Conservation (phyloP, 2,329 filamentous ascomycete species). For the Ceratocystiopsis sp. region DNA sequence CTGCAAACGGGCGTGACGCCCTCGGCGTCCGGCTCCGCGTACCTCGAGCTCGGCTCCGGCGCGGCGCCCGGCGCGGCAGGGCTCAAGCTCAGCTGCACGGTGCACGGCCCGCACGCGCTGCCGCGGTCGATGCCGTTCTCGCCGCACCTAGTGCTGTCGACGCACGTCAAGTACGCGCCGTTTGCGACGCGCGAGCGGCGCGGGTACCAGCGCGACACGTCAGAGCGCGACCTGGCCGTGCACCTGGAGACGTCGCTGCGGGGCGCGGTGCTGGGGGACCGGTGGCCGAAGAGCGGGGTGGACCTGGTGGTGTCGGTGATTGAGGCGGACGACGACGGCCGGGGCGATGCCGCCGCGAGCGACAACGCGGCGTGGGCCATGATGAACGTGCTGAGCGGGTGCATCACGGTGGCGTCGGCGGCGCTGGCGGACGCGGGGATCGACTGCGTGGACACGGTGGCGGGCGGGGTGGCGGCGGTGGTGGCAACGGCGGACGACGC, state of each 20-base stretch:
- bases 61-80: slow-evolving; percentile 27
- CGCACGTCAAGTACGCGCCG: slow-evolving; percentile 90
- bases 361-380: slow-evolving; percentile 48
- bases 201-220: slow-evolving; percentile 72
- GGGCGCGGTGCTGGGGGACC: slow-evolving; percentile 77
- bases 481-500: slow-evolving; percentile 26
- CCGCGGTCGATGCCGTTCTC: slow-evolving; percentile 83
- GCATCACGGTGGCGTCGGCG: slow-evolving; percentile 84
- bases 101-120: slow-evolving; percentile 82
- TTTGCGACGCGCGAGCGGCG: slow-evolving; percentile 73
- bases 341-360: slow-evolving; percentile 7
- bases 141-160: slow-evolving; percentile 77
- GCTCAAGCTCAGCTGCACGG: slow-evolving; percentile 81
- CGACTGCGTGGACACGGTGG: slow-evolving; percentile 81
- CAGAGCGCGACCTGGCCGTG: slow-evolving; percentile 75
- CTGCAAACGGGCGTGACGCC: slow-evolving; percentile 84
- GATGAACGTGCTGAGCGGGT: slow-evolving; percentile 83
- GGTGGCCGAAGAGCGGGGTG: slow-evolving; percentile 98
- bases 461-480: slow-evolving; percentile 75
- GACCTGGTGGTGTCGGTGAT: slow-evolving; percentile 87
- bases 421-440: slow-evolving; percentile 90
- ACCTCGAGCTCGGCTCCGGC: slow-evolving; percentile 48
- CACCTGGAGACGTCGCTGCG: slow-evolving; percentile 83
- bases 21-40: slow-evolving; percentile 85
- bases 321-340: slow-evolving; percentile 69